These are phyloP conservation scores for Hamigera avellanea DNA, from an alignment of 495 filamentous ascomycete genomes.

Conservation along the genomic window DNA sequence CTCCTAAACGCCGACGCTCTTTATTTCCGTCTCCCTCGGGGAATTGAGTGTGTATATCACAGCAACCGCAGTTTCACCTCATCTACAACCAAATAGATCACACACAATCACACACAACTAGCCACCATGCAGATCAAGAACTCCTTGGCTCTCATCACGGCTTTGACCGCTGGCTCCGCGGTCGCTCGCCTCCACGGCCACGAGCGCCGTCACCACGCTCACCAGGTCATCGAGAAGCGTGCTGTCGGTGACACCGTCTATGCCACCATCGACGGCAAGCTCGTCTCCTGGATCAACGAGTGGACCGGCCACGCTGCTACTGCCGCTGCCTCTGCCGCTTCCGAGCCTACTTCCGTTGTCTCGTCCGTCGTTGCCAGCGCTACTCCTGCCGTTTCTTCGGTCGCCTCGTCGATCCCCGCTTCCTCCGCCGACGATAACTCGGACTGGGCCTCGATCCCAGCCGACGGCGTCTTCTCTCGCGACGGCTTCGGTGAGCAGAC, in stretches of 20 bases:
- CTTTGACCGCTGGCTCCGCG: slow-evolving; percentile 30
- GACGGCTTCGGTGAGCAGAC: slow-evolving; percentile 20
- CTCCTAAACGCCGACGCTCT: not conserved
- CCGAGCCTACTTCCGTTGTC: slow-evolving; percentile 7
- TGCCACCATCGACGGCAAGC: slow-evolving; percentile 51
- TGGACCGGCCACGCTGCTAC: slow-evolving; percentile 33
- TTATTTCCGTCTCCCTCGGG: not conserved
- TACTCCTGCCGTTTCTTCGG: slow-evolving; percentile 4
- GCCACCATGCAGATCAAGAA: slow-evolving; percentile 33
- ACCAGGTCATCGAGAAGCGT: slow-evolving; percentile 22
- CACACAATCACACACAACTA: slow-evolving; percentile 5
- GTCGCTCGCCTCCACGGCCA: slow-evolving; percentile 34
- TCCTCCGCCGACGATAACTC: slow-evolving; percentile 12
- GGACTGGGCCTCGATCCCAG: slow-evolving; percentile 15
- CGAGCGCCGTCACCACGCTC: slow-evolving; percentile 28
- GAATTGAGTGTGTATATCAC: not conserved
- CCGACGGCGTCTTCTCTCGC: slow-evolving; percentile 13
- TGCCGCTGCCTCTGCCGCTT: slow-evolving; percentile 7
- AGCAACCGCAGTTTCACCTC: not conserved
- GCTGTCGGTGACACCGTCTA: slow-evolving; percentile 36
- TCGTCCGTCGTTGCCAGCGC: slow-evolving; percentile 9
- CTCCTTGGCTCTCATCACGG: slow-evolving; percentile 25
- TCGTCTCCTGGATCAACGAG: slow-evolving; percentile 53
- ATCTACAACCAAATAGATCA: not conserved
- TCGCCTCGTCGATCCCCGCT: slow-evolving; percentile 6